Evolutionary conservation across 495 filamentous ascomycete species (phyloP), one percentile per base, ranked within the genome.

Genomic region (Aspergillus heteromorphus): DNA sequence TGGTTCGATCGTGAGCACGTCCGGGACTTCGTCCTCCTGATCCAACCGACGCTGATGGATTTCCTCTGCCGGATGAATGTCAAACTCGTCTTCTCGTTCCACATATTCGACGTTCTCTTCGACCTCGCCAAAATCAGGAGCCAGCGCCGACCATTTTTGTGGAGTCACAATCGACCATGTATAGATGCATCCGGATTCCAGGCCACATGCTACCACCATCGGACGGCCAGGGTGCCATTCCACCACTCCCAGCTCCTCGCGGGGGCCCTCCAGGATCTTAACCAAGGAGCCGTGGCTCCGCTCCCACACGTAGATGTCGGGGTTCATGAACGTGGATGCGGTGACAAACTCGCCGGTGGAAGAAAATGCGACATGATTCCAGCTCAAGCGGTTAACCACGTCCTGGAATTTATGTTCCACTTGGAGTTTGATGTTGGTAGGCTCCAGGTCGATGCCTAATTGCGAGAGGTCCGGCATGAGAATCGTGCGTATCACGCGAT

Each of bases 361-460:
- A 55, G 89, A 93, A 68, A 99, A 97, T 0, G 91, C 84, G 27
- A 95, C 91, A 65, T 96, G 89, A 64, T 96, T 97, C 93, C 93
- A 99, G 27, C 87, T 86, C 10, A 97, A 77, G 23, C 87, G 83
- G 64, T 97, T 96, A 17, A 99, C 92, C 3, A 97, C 88, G 67
- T 99, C 93, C 70, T 97, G 92, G 63, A 97, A 97, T 67, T 96
- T 97, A 68, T 97, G 95, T 65, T 99, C 95, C 19, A 97, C 86
- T 30, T 92, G 88, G 18, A 99, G 78, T 53, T 88, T 84, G 61
- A 97, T 88, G 54, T 67, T 68, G 23, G 71, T 58, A 31, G 66
- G 62, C 45, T 77, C 68, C n/a, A 78, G 69, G 45, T 69, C 73
- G 42, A 72, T 72, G 13, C 72, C 73, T 19, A 77, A 65, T 57